phyloP scores from a whole-genome alignment of 2,329 filamentous ascomycete species.

The Verticillium klebahnii region DNA sequence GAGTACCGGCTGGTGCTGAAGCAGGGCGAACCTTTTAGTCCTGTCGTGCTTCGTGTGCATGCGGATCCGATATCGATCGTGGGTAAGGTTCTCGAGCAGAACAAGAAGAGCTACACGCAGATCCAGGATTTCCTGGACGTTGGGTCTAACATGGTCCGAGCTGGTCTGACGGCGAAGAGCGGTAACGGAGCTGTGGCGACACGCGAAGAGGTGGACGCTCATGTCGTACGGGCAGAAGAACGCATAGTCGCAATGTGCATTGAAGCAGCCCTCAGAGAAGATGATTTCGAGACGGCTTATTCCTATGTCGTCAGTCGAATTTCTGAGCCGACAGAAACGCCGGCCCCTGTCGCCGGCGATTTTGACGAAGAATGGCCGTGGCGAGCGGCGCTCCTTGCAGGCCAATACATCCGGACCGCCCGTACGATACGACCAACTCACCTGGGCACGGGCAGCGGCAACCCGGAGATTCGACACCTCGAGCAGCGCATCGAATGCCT shows the following conservation, averaged over 20 bases:
- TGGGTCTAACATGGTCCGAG: conserved; percentile 60
- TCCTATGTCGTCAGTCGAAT: conserved; percentile 75
- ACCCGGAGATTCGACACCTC: conserved; percentile 63
- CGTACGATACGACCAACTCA: conserved; percentile 53
- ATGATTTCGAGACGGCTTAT: conserved; percentile 83
- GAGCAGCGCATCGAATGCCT: conserved; percentile 80
- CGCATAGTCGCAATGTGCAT: conserved; percentile 78
- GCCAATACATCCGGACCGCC: conserved; percentile 60
- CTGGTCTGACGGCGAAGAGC: conserved; percentile 40
- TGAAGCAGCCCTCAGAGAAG: conserved; percentile 68
- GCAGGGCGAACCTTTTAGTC: conserved; percentile 74
- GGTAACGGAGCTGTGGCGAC: conserved; percentile 6
- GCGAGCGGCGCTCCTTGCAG: conserved; percentile 74
- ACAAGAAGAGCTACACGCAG: conserved; percentile 67
- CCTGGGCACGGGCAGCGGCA: conserved; percentile 54
- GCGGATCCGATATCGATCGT: conserved; percentile 71
- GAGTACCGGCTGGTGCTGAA: conserved; percentile 75
- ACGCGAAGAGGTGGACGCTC: background rate
- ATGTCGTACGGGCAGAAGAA: conserved; percentile 42
- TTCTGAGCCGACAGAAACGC: background rate
- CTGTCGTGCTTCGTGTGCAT: conserved; percentile 73
- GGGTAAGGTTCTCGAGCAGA: conserved; percentile 70
- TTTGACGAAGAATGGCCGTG: conserved; percentile 64
- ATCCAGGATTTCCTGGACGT: conserved; percentile 69
- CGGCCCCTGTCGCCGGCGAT: background rate